Conservation (phyloP, 2,329 filamentous ascomycete genomes). For the Penicillium sp. region DNA sequence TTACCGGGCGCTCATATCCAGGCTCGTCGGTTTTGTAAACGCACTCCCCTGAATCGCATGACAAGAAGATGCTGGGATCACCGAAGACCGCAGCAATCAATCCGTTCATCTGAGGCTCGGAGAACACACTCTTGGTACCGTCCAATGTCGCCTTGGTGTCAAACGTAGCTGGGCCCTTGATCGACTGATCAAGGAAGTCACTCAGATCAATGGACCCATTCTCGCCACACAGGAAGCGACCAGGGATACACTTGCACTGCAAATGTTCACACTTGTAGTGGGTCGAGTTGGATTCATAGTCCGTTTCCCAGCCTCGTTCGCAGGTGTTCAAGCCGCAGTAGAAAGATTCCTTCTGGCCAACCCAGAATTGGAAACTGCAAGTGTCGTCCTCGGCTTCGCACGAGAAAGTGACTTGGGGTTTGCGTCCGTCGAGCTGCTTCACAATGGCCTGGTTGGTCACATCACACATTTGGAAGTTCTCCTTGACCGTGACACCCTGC, state of each 20-base stretch:
- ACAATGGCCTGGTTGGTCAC: conserved; percentile 96
- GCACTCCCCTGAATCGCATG: conserved; percentile 86
- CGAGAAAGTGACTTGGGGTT: conserved; percentile 91
- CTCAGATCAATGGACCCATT: conserved; percentile 87
- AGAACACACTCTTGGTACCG: conserved; percentile 71
- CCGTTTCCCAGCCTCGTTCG: conserved; percentile 68
- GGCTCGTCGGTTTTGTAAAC: conserved; percentile 90
- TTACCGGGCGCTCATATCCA: conserved; percentile 83
- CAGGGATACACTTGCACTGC: conserved; percentile 82
- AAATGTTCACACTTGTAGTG: conserved; percentile 83
- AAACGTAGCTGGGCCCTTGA: conserved; percentile 86
- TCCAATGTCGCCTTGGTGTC: conserved; percentile 64
- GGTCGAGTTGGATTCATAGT: conserved; percentile 74
- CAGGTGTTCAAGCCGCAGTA: conserved; percentile 89
- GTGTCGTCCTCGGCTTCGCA: conserved; percentile 73
- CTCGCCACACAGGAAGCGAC: conserved; percentile 91
- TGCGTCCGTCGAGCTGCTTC: conserved; percentile 78
- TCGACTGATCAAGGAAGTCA: conserved; percentile 80
- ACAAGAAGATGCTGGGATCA: conserved; percentile 81
- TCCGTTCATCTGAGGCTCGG: conserved; percentile 88
- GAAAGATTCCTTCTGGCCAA: conserved; percentile 90
- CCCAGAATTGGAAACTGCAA: conserved; percentile 99
- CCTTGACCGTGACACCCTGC: conserved; percentile 83
- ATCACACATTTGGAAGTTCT: conserved; percentile 97
- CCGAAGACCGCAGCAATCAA: conserved; percentile 88